Base-by-base conservation (phyloP, 176 grass and related monocot species). In the Secale cereale region DNA sequence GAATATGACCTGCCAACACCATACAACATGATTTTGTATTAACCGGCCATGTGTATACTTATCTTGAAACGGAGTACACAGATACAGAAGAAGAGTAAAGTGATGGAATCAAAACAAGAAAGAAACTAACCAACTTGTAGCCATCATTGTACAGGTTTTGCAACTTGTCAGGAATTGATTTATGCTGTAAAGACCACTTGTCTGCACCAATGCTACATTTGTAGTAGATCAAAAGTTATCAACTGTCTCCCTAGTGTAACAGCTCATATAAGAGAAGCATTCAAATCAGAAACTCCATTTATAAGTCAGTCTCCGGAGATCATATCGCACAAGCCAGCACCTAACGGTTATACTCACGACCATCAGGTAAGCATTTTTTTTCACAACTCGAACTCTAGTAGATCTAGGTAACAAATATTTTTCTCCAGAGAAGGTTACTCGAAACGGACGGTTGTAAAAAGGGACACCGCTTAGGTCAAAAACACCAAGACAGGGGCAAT, bases 91-190 rank as follows among this genome's bases (percentile, higher is more conserved):
- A 27, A n/a, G 50, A 59, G 25, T 57, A 19, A 5, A 43, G 23
- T 81, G 14, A 27, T 75, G 45, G 25, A 20, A 60, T 23, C 28
- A 86, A 85, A 84, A 70, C 83, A 77, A 28, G 12, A 26, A 89
- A 41, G 59, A 50, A 72, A 89, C 88, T 81, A 86, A 98, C 95
- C 95, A 98, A 82, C 67, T 94, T 98, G 70, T 89, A 98, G 72
- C 96, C 89, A 78, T 89, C 70, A 4, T 86, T 59, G 43, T 98
- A 89, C 65, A 98, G 86, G 48, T 28, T 87, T 84, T 95, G 81
- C 82, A 98, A 65, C 80, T 93, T 94, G 33, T 89, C 71, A 56
- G 91, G 96, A 85, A 98, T 92, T 43, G 87, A 92, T 82, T 87
- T 63, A 82, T 89, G 79, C 83, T 91, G 88, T 80, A 98, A 83